Base-by-base conservation (phyloP, 2,329 filamentous ascomycete species). In the Penicillium hordei region DNA sequence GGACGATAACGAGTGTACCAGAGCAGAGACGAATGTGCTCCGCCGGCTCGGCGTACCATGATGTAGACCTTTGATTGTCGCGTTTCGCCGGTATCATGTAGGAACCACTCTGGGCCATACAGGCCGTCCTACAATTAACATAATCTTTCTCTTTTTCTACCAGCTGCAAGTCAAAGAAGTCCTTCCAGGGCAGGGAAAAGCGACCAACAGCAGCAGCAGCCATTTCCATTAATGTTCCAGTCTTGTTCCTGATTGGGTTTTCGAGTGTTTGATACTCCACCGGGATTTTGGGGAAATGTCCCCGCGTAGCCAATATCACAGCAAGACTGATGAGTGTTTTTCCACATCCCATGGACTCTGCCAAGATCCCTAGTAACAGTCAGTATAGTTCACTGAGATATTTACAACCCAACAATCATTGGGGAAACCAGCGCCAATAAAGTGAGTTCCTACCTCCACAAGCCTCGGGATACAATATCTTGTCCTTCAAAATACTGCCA, bases 261-360 rank as follows among this genome's bases (percentile, higher is more conserved):
- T 36, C 78, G 56, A 40, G 75, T 64, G 49, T 79, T 64, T 82
- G 76, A 68, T 88, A 84, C 52, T 87, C 72, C 3, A 86, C 81
- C 2, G 93, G 88, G 4, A 89, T 83, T 19, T 80, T 76, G 5
- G 90, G 84, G 12, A 86, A 83, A 60, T 93, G 83, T 33, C 86
- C 80, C 65, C 84, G 86, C 0, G 91, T 96, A 3, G 91, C 87
- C 27, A 95, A 78, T 39, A 97, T 86, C 2, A 91, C 76, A 7
- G 88, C 82, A 19, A 97, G 76, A 62, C 89, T 93, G 12, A 97
- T 96, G 27, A 97, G 76, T 0, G 93, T 97, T 77, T 97, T 97
- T 0, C 93, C 93, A 46, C 79, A 77, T 31, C 82, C 82, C 78
- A 81, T 81, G 17, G 77, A 78, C 55, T 79, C 78, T 10, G 78